A percentile compares a stretch with the other conserved stretches of the same genome.
phyloP scores from a whole-genome alignment of 495 filamentous ascomycete species.

The Xylaria cubensis region DNA sequence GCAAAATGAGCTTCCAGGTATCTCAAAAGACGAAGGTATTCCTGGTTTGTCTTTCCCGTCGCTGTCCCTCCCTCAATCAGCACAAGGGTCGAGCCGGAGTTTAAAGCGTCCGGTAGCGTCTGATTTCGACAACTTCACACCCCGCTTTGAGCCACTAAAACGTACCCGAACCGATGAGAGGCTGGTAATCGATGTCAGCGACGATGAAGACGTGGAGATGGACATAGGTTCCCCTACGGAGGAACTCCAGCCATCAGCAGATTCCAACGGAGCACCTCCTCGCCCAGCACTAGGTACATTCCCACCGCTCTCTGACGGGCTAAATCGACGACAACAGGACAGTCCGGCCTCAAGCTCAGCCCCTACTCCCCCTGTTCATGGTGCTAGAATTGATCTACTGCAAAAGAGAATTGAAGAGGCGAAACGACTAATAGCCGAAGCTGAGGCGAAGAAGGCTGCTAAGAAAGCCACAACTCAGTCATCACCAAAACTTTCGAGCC shows the following conservation, averaged over 20 bases:
- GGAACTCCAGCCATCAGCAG: conserved; percentile 36
- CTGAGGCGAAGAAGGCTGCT: conserved; percentile 65
- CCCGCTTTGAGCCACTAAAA: conserved; percentile 57
- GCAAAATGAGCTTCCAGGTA: conserved; percentile 24
- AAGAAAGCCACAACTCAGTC: conserved; percentile 43
- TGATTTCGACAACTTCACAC: conserved; percentile 73
- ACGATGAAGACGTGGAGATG: conserved; percentile 56
- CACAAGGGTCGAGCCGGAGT: conserved; percentile 31
- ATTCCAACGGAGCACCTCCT: conserved; percentile 30
- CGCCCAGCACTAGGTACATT: conserved; percentile 49
- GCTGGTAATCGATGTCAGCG: conserved; percentile 81
- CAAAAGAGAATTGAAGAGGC: conserved; percentile 75
- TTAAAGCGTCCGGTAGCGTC: conserved; percentile 87
- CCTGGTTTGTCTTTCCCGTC: conserved; percentile 34
- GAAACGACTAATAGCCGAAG: conserved; percentile 77
- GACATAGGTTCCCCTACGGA: conserved; percentile 56
- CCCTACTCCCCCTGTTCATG: conserved; percentile 45
- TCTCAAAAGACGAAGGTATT: conserved; percentile 32
- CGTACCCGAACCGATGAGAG: conserved; percentile 59
- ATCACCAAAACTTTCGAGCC: conserved; percentile 30
- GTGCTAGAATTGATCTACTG: conserved; percentile 63
- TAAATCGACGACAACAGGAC: conserved; percentile 44
- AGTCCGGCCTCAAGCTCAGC: conserved; percentile 44
- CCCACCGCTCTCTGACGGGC: conserved; percentile 52
- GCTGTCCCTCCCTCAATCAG: conserved; percentile 23